Evolutionary conservation across 2,329 filamentous ascomycete species (phyloP).

Genomic region (Arachnopeziza araneosa): DNA sequence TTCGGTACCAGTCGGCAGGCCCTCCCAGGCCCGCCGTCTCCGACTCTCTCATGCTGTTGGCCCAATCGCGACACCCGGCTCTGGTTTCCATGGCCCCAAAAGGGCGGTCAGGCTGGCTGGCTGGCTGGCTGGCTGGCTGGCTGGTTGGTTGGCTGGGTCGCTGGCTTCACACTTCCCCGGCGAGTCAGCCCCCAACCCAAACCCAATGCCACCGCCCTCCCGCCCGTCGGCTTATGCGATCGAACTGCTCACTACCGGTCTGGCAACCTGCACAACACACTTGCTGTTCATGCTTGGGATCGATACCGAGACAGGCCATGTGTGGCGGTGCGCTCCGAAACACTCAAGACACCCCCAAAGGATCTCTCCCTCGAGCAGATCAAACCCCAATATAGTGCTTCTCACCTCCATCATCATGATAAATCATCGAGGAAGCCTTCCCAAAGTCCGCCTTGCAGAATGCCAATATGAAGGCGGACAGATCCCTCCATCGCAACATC

Average conservation of each 20-base stretch:
- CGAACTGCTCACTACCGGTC: background rate
- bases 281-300: background rate
- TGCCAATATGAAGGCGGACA: too few relatives aligned
- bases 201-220: background rate
- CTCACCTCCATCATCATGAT: background rate
- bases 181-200: too few relatives aligned
- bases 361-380: too few relatives aligned
- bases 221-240: background rate
- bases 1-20: background rate
- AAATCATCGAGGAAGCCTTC: too few relatives aligned
- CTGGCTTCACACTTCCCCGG: background rate
- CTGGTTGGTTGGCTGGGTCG: too few relatives aligned
- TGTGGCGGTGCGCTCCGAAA: background rate
- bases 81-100: background rate
- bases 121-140: too few relatives aligned
- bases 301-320: too few relatives aligned
- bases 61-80: background rate
- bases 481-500: too few relatives aligned
- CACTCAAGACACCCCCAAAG: too few relatives aligned
- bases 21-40: too few relatives aligned
- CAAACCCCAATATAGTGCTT: too few relatives aligned
- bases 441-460: too few relatives aligned
- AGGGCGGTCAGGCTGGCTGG: background rate
- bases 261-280: slow-evolving; percentile 1
- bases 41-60: background rate